A percentile compares a stretch with the other conserved stretches of the same genome.
phyloP scores from a whole-genome alignment of 495 filamentous ascomycete genomes.

The Pseudoneurospora amorphoporcata region DNA sequence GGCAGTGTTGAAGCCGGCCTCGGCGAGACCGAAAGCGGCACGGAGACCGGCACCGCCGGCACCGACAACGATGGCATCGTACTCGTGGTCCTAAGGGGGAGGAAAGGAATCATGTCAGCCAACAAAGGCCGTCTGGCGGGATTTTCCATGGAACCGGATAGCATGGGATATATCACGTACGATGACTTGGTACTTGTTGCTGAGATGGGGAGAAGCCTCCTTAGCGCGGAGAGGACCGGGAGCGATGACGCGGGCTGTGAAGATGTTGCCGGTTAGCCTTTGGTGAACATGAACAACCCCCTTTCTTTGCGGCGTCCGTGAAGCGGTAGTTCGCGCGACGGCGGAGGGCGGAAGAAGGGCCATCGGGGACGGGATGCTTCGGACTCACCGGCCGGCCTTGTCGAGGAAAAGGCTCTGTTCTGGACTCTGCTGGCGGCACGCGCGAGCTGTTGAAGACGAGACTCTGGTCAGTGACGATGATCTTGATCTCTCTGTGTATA shows the following conservation, averaged over 20 bases:
- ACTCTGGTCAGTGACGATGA: not conserved
- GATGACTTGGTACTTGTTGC: constrained; percentile 82
- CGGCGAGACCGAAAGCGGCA: constrained; percentile 90
- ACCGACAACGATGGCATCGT: constrained; percentile 84
- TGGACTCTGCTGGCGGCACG: constrained; percentile 36
- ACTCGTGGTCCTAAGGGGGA: constrained; percentile 41
- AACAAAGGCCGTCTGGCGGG: constrained; percentile 6
- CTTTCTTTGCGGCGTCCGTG: not conserved
- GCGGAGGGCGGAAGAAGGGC: not conserved
- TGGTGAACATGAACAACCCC: not conserved
- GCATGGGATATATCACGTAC: constrained; percentile 46
- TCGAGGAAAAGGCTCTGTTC: constrained; percentile 73
- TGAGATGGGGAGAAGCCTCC: constrained; percentile 75
- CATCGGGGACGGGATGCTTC: not conserved
- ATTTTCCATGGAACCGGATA: constrained; percentile 9
- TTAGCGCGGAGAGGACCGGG: constrained; percentile 79
- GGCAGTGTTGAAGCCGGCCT: constrained; percentile 95
- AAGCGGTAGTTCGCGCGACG: not conserved
- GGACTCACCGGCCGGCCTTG: constrained; percentile 63
- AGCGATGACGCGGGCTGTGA: constrained; percentile 59
- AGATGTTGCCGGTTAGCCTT: constrained; percentile 2
- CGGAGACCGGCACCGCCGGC: constrained; percentile 90
- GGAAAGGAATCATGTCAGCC: constrained; percentile 14
- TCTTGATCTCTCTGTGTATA: not conserved
- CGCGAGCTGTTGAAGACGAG: constrained; percentile 30